Conservation (phyloP, 306 rosid genomes). For the Cicer chorassanicum region DNA sequence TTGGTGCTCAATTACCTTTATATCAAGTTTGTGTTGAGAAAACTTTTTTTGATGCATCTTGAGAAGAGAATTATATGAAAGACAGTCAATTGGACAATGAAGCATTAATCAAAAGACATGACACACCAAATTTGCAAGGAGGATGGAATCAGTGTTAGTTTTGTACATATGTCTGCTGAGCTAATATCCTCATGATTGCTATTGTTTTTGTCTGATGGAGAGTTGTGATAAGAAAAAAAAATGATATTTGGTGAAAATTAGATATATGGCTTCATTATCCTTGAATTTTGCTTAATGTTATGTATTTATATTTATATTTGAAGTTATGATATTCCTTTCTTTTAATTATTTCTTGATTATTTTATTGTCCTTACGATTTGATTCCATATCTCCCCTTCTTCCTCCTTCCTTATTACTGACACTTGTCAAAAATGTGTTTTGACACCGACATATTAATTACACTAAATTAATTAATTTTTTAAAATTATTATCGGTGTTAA, state of each 20-base stretch:
- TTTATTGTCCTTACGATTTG: background rate
- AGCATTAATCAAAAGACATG: constrained; percentile 43
- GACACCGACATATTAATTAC: too few species aligned
- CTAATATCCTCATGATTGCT: constrained; percentile 48
- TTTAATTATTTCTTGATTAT: background rate
- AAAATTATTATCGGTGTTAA: too few species aligned
- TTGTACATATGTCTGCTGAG: constrained; percentile 58
- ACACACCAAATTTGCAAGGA: constrained; percentile 33
- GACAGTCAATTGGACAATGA: constrained; percentile 46
- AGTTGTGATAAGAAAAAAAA: constrained; percentile 47
- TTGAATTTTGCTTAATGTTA: constrained; percentile 41
- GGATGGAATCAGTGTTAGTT: constrained; percentile 35
- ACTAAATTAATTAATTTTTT: too few species aligned
- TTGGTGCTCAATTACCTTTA: constrained; percentile 42
- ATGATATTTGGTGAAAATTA: constrained; percentile 35
- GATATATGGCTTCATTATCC: constrained; percentile 41
- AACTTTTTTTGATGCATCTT: constrained; percentile 8
- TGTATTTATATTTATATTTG: constrained; percentile 45
- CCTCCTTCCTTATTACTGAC: background rate
- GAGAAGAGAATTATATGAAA: constrained; percentile 49
- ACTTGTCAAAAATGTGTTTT: too few species aligned
- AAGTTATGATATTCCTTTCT: constrained; percentile 25
- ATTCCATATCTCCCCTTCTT: background rate
- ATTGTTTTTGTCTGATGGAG: constrained; percentile 42
- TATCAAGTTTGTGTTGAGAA: constrained; percentile 47